Base-by-base conservation (phyloP, 345 rosid species). In the Litchi chinensis region DNA sequence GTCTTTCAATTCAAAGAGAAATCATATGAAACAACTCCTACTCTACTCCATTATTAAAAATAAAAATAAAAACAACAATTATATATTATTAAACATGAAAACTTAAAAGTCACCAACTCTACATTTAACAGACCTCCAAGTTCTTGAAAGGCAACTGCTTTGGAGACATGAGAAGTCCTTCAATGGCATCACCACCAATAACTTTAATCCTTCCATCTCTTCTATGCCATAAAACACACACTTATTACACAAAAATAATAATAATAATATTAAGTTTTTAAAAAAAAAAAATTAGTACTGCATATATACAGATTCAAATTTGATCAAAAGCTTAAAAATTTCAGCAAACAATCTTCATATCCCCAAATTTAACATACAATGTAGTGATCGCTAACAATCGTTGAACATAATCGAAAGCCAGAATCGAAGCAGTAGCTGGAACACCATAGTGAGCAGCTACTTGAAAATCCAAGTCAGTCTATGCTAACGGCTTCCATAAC, bases 191-290 rank as follows among this genome's bases (percentile, higher is more conserved):
- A 72, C 92, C 92, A 19, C 93, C 92, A 60, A 90, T 76, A 66
- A 92, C 89, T 82, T 92, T 90, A 71, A 92, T 89, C 78, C 92
- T 83, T 13, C 92, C 93, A 85, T 92, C 95, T 57, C 95, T 92
- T 64, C 68, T 75, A 81, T 76, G 52, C 22, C 39, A 44, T 39
- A n/a, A 32, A 41, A 18, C 63, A 65, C 48, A 13, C 11, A 52
- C 69, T 5, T 8, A 5, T 59, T 2, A 3, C n/a, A 52, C 3
- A 52, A 52, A 15, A 15, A n/a, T n/a, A n/a, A n/a, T n/a, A n/a
- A n/a, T n/a, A n/a, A n/a, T n/a, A 13, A 15, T 4, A 0, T 7
- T 4, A 52, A 52, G 2, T 52, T 52, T 52, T 15, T 50, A n/a
- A n/a, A n/a, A n/a, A n/a, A n/a, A n/a, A n/a, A n/a, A n/a, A n/a